Percentiles rank a stretch among this genome's conserved stretches.
Conservation (phyloP, 139 green algal species). For the Asterochloris erici region DNA sequence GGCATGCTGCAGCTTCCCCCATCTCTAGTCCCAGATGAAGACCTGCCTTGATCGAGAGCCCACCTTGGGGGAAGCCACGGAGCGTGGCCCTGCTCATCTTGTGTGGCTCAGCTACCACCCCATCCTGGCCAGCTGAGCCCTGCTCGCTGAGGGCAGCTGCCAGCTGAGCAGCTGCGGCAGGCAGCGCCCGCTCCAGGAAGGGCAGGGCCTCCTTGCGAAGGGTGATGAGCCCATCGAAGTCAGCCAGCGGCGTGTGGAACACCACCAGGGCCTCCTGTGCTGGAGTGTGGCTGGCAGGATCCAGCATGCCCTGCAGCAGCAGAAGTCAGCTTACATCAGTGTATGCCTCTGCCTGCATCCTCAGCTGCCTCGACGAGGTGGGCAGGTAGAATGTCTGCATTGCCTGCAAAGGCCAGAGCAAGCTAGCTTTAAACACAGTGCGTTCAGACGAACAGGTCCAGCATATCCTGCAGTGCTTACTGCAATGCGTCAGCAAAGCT, state of each 20-base stretch:
- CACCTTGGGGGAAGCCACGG: constrained; percentile 34
- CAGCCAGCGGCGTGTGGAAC: constrained; percentile 33
- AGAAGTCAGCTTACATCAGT: neutral
- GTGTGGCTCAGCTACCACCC: constrained; percentile 2
- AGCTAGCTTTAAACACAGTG: too few relatives aligned
- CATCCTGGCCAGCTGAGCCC: neutral
- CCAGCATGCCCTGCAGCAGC: neutral
- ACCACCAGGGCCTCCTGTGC: constrained; percentile 3
- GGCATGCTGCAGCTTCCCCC: neutral
- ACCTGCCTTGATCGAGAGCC: neutral
- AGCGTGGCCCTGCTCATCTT: constrained; percentile 42
- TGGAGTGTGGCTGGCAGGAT: neutral
- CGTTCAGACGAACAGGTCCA: too few relatives aligned
- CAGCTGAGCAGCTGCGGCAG: neutral
- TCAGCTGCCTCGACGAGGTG: neutral
- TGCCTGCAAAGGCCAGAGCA: too few relatives aligned
- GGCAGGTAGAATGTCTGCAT: neutral
- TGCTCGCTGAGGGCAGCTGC: neutral
- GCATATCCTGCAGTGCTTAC: too few relatives aligned
- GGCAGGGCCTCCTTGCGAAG: constrained; percentile 62
- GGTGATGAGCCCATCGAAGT: constrained; percentile 61
- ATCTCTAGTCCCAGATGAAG: neutral
- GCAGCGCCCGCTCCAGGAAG: constrained; percentile 12
- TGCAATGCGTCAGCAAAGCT: too few relatives aligned
- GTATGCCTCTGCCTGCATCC: neutral